phyloP scores from a whole-genome alignment of 2,329 filamentous ascomycete genomes.

The Aspergillus ochraceoroseus region DNA sequence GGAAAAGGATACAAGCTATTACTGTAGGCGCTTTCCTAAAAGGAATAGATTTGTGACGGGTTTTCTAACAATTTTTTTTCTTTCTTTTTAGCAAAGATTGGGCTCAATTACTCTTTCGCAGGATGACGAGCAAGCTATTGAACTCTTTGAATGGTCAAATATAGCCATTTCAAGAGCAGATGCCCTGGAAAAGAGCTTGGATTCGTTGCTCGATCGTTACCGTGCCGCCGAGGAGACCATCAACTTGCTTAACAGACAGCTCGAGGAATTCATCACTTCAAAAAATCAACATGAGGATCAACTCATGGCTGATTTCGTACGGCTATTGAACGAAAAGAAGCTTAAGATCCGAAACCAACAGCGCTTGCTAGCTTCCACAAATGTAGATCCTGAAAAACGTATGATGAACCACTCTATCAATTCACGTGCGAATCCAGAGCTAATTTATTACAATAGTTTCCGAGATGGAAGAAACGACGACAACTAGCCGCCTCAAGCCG shows the following conservation, averaged over 20 bases:
- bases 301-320: conserved; percentile 55
- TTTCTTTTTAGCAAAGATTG: conserved; percentile 46
- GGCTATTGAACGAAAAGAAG: conserved; percentile 60
- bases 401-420: conserved; percentile 10
- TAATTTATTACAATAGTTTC: conserved; percentile 22
- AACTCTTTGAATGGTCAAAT: conserved; percentile 55
- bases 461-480: conserved; percentile 23
- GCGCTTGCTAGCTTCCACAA: conserved; percentile 50
- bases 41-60: neutral
- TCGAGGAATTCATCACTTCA: conserved; percentile 54
- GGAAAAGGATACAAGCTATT: conserved; percentile 48
- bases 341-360: conserved; percentile 60
- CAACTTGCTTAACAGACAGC: conserved; percentile 49
- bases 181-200: conserved; percentile 41
- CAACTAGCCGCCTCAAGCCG: conserved; percentile 14
- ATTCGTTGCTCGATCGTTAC: conserved; percentile 39
- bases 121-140: conserved; percentile 52
- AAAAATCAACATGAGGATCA: conserved; percentile 55
- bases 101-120: conserved; percentile 51
- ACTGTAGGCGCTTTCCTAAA: conserved; percentile 38
- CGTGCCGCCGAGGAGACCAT: conserved; percentile 49
- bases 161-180: conserved; percentile 45
- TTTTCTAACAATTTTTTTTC: conserved; percentile 13
- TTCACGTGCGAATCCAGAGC: neutral
- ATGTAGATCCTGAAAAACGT: conserved; percentile 41